These are phyloP conservation scores for Aspergillus campestris DNA, from an alignment of 495 filamentous ascomycete genomes.

Conservation along the genomic window DNA sequence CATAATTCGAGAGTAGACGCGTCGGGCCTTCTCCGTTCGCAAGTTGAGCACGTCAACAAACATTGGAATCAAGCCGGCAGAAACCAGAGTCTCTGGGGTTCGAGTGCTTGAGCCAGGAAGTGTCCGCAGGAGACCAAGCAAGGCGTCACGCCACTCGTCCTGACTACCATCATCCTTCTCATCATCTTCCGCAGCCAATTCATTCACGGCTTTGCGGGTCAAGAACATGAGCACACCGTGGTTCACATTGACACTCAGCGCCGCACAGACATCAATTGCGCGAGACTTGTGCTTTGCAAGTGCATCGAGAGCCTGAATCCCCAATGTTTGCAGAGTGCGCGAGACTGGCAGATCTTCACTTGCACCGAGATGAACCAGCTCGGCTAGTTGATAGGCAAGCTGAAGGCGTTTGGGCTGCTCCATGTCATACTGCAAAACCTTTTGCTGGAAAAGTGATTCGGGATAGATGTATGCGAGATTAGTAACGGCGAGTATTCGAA, in stretches of 20 bases:
- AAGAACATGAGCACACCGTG: constrained; percentile 95
- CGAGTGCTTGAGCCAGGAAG: constrained; percentile 62
- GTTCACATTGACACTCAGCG: constrained; percentile 86
- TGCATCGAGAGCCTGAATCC: constrained; percentile 70
- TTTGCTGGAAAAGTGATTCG: constrained; percentile 71
- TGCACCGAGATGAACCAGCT: constrained; percentile 69
- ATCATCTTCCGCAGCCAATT: constrained; percentile 56
- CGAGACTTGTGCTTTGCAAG: constrained; percentile 70
- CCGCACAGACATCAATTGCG: constrained; percentile 70
- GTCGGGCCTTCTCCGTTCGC: constrained; percentile 71
- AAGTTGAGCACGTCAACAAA: constrained; percentile 84
- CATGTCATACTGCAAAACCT: constrained; percentile 75
- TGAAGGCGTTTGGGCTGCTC: constrained; percentile 89
- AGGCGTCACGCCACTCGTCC: constrained; percentile 81
- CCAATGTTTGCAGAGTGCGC: constrained; percentile 70
- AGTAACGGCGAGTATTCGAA: constrained; percentile 78
- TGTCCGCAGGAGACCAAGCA: constrained; percentile 72
- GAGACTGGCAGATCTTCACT: constrained; percentile 61
- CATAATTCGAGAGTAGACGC: constrained; percentile 70
- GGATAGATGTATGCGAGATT: constrained; percentile 86
- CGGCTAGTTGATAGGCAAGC: constrained; percentile 82
- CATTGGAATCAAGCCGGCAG: constrained; percentile 79
- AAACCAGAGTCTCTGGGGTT: constrained; percentile 65
- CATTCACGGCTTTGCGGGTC: constrained; percentile 78
- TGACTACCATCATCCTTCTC: constrained; percentile 49